Evolutionary conservation across 1,284 basidiomycete genomes (phyloP).

Genomic region (Papiliotrema laurentii): DNA sequence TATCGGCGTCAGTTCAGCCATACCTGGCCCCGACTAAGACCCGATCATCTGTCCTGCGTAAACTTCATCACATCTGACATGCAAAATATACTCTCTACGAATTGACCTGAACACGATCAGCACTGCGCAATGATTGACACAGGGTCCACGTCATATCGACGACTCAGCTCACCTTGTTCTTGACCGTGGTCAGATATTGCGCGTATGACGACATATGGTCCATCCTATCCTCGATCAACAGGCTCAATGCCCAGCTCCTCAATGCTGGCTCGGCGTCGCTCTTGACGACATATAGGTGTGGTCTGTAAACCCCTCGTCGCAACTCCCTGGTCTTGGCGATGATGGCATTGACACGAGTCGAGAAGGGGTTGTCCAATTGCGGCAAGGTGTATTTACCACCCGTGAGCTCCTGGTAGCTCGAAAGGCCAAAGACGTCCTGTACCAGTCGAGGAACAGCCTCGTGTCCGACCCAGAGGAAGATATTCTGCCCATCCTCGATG

Average conservation of each 20-base stretch:
- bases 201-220: slow-evolving; percentile 93
- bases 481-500: slow-evolving; percentile 95
- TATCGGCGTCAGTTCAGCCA: no score
- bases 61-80: no score
- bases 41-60: no score
- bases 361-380: slow-evolving; percentile 85
- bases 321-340: slow-evolving; percentile 83
- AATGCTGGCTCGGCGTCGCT: slow-evolving; percentile 94
- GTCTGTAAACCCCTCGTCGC: slow-evolving; percentile 78
- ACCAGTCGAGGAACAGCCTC: slow-evolving; percentile 94
- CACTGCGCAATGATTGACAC: no score
- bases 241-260: slow-evolving; percentile 88
- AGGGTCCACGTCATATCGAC: no score
- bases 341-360: slow-evolving; percentile 86
- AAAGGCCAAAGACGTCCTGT: slow-evolving; percentile 89
- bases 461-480: slow-evolving; percentile 96
- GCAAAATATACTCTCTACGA: no score
- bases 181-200: slow-evolving; percentile 76
- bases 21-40: no score
- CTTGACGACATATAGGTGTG: slow-evolving; percentile 96
- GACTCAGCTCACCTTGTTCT: slow-evolving; percentile 71
- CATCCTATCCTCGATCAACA: slow-evolving; percentile 91
- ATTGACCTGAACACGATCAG: no score
- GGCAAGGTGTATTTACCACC: slow-evolving; percentile 93
- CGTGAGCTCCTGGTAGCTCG: slow-evolving; percentile 78